Evolutionary conservation across 2,329 filamentous ascomycete species (phyloP), one percentile per base, ranked within the genome.

Genomic region (Phialemonium atrogriseum): DNA sequence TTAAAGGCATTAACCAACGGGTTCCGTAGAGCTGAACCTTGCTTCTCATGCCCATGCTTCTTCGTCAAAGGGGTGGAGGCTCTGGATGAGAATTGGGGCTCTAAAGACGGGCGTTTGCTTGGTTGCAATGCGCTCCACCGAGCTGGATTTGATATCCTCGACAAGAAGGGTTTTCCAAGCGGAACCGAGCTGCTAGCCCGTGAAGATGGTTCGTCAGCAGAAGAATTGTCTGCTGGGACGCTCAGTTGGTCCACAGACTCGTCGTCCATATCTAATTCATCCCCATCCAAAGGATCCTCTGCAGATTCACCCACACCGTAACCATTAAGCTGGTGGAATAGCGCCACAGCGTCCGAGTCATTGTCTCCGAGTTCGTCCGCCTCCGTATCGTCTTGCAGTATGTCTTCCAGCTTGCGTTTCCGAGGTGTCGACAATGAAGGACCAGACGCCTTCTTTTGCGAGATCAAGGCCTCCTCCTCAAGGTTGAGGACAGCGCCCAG

Each of bases 141-240:
- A 24, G 30, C 12, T 9, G 30, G 15, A 10, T 20, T 12, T 11
- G 30, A 16, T 32, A 22, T 14, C 9, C 18, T 12, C 11, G 14
- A n/a, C 18, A 24, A 14, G 15, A 14, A 14, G 13, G 12, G 30
- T 20, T 22, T 13, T 11, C 17, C 20, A 8, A n/a, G n/a, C n/a
- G 35, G 34, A 4, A 30, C 24, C 5, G 30, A 15, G 19, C 38
- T 46, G 33, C 38, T 42, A 16, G 39, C 38, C 11, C 33, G 35
- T 4, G 39, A 45, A 5, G 37, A 39, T n/a, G n/a, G n/a, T 9
- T 25, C 29, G 4, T 30, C 30, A 3, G 12, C 23, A 3, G 10
- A 24, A 2, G 33, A 14, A 2, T 30, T 4, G 10, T 30, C 33
- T n/a, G 31, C 25, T 10, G 34, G 24, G 11, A 28, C 12, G 4